Evolutionary conservation across 805 yeast genomes (phyloP).

Genomic region (Saccharomyces kudriavzevii): DNA sequence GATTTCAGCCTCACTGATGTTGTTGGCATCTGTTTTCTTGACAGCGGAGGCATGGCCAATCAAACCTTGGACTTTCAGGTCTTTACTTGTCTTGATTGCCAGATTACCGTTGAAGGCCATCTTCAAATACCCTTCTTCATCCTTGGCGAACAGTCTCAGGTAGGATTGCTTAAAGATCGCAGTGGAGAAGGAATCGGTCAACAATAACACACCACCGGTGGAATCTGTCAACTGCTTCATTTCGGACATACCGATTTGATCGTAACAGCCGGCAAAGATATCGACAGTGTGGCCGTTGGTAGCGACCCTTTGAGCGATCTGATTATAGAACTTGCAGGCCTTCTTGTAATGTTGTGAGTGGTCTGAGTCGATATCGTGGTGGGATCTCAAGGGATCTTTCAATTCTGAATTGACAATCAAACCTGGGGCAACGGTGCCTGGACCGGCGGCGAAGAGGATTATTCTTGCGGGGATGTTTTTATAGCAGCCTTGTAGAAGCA

Average conservation of each 20-base stretch:
- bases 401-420: slow-evolving; percentile 83
- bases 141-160: slow-evolving; percentile 78
- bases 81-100: slow-evolving; percentile 80
- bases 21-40: slow-evolving; percentile 52
- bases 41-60: slow-evolving; percentile 87
- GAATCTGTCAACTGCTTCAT: slow-evolving; percentile 79
- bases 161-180: slow-evolving; percentile 90
- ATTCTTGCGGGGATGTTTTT: slow-evolving; percentile 84
- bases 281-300: slow-evolving; percentile 74
- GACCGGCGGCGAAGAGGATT: slow-evolving; percentile 88
- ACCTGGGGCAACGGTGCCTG: slow-evolving; percentile 93
- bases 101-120: slow-evolving; percentile 88
- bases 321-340: slow-evolving; percentile 75
- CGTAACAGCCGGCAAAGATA: slow-evolving; percentile 90
- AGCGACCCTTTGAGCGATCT: slow-evolving; percentile 63
- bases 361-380: slow-evolving; percentile 91
- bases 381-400: slow-evolving; percentile 95
- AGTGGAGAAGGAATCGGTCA: slow-evolving; percentile 90
- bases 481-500: slow-evolving; percentile 72
- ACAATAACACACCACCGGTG: slow-evolving; percentile 84
- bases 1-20: slow-evolving; percentile 84
- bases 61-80: slow-evolving; percentile 82
- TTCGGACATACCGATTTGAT: slow-evolving; percentile 90
- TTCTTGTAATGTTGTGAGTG: slow-evolving; percentile 79
- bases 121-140: slow-evolving; percentile 74